These are phyloP conservation scores for Tolypocladium paradoxum DNA, from an alignment of 2,329 filamentous ascomycete species.

Conservation along the genomic window DNA sequence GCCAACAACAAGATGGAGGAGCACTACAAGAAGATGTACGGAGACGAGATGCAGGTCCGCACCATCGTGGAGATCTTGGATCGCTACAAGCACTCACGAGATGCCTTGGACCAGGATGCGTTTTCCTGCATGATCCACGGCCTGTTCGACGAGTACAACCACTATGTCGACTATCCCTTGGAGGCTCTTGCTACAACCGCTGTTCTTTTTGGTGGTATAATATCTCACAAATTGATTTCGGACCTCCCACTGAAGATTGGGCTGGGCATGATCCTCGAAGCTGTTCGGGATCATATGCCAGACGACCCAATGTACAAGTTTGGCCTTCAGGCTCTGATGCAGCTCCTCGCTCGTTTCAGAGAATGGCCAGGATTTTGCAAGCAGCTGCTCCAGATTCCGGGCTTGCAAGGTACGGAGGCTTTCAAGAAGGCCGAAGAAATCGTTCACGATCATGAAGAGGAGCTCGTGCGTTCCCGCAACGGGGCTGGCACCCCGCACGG, in stretches of 20 bases:
- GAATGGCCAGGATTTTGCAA: slow-evolving; percentile 97
- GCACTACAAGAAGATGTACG: slow-evolving; percentile 97
- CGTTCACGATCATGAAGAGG: slow-evolving; percentile 56
- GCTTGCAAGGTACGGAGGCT: slow-evolving; percentile 74
- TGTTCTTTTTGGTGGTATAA: slow-evolving; percentile 92
- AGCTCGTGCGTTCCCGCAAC: slow-evolving; percentile 44
- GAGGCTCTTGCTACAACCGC: slow-evolving; percentile 92
- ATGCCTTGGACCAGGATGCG: slow-evolving; percentile 79
- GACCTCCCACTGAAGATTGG: slow-evolving; percentile 86
- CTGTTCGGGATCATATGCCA: slow-evolving; percentile 72
- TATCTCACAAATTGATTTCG: slow-evolving; percentile 84
- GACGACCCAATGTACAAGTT: slow-evolving; percentile 97
- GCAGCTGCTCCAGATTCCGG: slow-evolving; percentile 70
- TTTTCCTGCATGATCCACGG: slow-evolving; percentile 99
- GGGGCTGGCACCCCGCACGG: slow-evolving; percentile 29
- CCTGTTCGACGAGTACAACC: slow-evolving; percentile 91
- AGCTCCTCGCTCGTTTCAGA: slow-evolving; percentile 68
- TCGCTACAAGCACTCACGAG: slow-evolving; percentile 77
- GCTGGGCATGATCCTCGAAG: slow-evolving; percentile 96
- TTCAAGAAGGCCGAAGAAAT: slow-evolving; percentile 75
- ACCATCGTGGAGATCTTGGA: slow-evolving; percentile 78
- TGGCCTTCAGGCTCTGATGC: slow-evolving; percentile 85
- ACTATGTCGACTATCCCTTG: slow-evolving; percentile 92
- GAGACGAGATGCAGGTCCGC: slow-evolving; percentile 75
- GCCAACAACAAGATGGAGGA: slow-evolving; percentile 93